A percentile compares a stretch with the other conserved stretches of the same genome.
Evolutionary conservation across 805 yeast species (phyloP).

Genomic region (Sugiyamaella americana): DNA sequence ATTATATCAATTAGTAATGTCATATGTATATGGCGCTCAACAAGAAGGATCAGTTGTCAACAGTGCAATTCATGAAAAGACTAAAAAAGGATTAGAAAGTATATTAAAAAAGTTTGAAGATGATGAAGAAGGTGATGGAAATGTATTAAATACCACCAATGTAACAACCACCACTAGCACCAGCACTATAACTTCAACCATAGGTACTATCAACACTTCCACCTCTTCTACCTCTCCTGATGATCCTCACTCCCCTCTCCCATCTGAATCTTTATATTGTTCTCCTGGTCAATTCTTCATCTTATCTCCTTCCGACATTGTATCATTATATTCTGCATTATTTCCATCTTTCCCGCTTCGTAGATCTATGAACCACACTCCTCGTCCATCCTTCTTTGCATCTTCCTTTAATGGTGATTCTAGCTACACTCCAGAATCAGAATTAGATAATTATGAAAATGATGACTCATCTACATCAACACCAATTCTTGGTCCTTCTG

Average conservation of each 20-base stretch:
- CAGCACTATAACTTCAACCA: too few species aligned
- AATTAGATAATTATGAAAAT: background rate
- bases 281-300: slow-evolving; percentile 20
- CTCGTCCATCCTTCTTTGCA: background rate
- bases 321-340: slow-evolving; percentile 24
- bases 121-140: slow-evolving; percentile 2
- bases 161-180: too few species aligned
- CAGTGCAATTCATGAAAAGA: slow-evolving; percentile 1
- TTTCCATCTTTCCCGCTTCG: slow-evolving; percentile 20
- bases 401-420: background rate
- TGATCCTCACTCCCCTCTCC: background rate
- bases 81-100: slow-evolving; percentile 10
- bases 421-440: background rate
- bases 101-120: slow-evolving; percentile 11
- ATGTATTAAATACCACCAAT: too few species aligned
- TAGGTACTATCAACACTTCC: too few species aligned
- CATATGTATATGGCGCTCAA: slow-evolving; percentile 10
- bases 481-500: slow-evolving; percentile 6
- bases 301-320: slow-evolving; percentile 29
- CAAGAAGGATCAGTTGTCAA: slow-evolving; percentile 4
- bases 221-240: background rate
- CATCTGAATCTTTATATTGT: background rate
- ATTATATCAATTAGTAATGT: slow-evolving; percentile 10
- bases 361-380: slow-evolving; percentile 3
- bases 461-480: background rate